Evolutionary conservation across 768 basidiomycete species (phyloP).

Genomic region (Tricholoma furcatifolium): DNA sequence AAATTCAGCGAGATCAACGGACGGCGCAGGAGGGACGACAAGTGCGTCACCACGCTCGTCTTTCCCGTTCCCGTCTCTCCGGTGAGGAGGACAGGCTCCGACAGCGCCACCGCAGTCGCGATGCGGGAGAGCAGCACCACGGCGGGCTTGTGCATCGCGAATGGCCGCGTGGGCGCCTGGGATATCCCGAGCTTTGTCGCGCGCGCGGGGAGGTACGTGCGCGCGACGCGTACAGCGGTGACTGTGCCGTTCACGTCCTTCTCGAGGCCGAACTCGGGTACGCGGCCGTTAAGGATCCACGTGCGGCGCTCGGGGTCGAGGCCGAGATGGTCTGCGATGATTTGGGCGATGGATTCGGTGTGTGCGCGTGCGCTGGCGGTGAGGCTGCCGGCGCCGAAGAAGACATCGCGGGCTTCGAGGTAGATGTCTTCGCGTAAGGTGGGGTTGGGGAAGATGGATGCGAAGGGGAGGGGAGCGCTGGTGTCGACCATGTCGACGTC

Average conservation of each 20-base stretch:
- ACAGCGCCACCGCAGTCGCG: constrained; percentile 63
- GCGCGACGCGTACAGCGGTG: constrained; percentile 58
- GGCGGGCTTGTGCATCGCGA: constrained; percentile 88
- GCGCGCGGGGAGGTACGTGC: constrained; percentile 55
- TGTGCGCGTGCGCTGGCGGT: constrained; percentile 53
- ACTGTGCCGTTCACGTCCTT: constrained; percentile 64
- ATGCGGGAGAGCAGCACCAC: constrained; percentile 78
- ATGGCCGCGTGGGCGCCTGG: constrained; percentile 51
- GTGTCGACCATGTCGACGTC: constrained; percentile 32
- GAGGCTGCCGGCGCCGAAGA: constrained; percentile 72
- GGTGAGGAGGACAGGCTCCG: constrained; percentile 86
- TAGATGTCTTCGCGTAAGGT: constrained; percentile 85
- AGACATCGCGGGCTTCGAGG: constrained; percentile 86
- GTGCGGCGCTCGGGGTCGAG: constrained; percentile 67
- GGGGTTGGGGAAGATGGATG: constrained; percentile 64
- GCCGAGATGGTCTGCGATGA: constrained; percentile 61
- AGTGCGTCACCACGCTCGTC: constrained; percentile 86
- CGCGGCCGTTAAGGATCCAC: constrained; percentile 67
- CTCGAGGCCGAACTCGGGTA: constrained; percentile 67
- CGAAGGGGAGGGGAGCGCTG: constrained; percentile 27
- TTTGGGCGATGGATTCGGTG: constrained; percentile 44
- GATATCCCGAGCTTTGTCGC: constrained; percentile 33
- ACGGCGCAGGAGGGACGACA: constrained; percentile 74
- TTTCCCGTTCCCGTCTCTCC: constrained; percentile 99
- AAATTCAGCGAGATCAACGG: constrained; percentile 88